Evolutionary conservation across 1,139 yeast species (phyloP).

Genomic region (Pichia sp.): DNA sequence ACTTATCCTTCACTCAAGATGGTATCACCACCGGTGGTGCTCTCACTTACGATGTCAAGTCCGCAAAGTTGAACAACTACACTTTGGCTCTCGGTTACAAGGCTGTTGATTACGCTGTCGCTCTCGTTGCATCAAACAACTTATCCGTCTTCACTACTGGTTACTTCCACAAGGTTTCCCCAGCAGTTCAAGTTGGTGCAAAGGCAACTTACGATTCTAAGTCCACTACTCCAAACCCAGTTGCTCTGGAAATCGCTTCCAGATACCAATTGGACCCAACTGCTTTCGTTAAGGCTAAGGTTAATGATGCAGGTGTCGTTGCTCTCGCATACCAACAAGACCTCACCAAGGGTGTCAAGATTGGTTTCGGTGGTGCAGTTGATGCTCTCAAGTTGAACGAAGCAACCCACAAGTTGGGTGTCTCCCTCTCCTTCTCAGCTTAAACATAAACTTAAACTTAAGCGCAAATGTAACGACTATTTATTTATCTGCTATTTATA

Average conservation of each 20-base stretch:
- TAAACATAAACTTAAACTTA: constrained; percentile 7
- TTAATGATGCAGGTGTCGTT: constrained; percentile 94
- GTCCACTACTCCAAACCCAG: constrained; percentile 56
- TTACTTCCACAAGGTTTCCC: constrained; percentile 93
- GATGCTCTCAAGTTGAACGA: constrained; percentile 95
- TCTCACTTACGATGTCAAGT: constrained; percentile 90
- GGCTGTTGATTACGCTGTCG: constrained; percentile 80
- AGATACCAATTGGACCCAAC: constrained; percentile 84
- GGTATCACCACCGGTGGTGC: constrained; percentile 98
- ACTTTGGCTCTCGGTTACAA: constrained; percentile 93
- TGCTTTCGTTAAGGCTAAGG: constrained; percentile 92
- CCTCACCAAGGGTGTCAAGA: constrained; percentile 93
- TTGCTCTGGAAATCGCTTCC: constrained; percentile 89
- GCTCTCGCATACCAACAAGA: constrained; percentile 92
- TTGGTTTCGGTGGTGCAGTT: constrained; percentile 96
- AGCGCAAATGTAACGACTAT: background rate
- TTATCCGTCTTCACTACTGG: constrained; percentile 90
- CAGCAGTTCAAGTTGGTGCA: constrained; percentile 93
- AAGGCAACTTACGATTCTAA: constrained; percentile 95
- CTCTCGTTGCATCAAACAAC: constrained; percentile 85
- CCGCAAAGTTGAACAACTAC: constrained; percentile 91
- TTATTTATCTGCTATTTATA: background rate
- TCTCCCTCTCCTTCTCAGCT: constrained; percentile 67
- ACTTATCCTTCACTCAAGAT: constrained; percentile 89
- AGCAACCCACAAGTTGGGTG: constrained; percentile 97